A percentile compares a stretch with the other conserved stretches of the same genome.
phyloP scores from a whole-genome alignment of 371 early-diverging fungal species.

The Fennellomyces sp. region DNA sequence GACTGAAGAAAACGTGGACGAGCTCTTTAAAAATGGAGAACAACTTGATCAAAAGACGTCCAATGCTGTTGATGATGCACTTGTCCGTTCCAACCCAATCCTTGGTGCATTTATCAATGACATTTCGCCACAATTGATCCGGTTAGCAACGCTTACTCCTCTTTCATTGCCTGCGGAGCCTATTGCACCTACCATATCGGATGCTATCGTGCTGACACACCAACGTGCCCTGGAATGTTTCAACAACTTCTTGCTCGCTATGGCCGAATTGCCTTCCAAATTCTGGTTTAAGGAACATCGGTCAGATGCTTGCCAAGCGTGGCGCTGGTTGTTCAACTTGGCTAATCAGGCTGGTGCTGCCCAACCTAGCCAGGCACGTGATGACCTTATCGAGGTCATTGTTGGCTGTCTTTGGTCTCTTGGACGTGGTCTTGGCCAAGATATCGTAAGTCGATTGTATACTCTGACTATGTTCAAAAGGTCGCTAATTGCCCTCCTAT shows the following conservation, averaged over 20 bases:
- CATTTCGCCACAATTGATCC: conserved; percentile 56
- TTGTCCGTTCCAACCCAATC: conserved; percentile 41
- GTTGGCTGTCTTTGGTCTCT: conserved; percentile 79
- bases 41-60: conserved; percentile 22
- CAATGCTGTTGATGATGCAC: conserved; percentile 23
- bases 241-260: conserved; percentile 75
- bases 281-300: conserved; percentile 68
- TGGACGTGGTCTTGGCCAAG: conserved; percentile 65
- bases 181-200: conserved; percentile 46
- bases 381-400: conserved; percentile 61
- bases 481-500: background rate
- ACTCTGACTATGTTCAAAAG: background rate
- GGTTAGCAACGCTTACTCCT: conserved; percentile 54
- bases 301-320: conserved; percentile 58
- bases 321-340: conserved; percentile 66
- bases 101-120: conserved; percentile 46
- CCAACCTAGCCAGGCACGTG: conserved; percentile 38
- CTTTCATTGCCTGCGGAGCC: conserved; percentile 53
- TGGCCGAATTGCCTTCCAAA: conserved; percentile 68
- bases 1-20: conserved; percentile 52
- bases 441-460: conserved; percentile 49
- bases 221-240: conserved; percentile 75
- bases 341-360: conserved; percentile 42
- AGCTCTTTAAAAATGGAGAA: conserved; percentile 32
- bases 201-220: conserved; percentile 58